phyloP scores from a whole-genome alignment of 805 yeast species.

The Ogataea methylovora region DNA sequence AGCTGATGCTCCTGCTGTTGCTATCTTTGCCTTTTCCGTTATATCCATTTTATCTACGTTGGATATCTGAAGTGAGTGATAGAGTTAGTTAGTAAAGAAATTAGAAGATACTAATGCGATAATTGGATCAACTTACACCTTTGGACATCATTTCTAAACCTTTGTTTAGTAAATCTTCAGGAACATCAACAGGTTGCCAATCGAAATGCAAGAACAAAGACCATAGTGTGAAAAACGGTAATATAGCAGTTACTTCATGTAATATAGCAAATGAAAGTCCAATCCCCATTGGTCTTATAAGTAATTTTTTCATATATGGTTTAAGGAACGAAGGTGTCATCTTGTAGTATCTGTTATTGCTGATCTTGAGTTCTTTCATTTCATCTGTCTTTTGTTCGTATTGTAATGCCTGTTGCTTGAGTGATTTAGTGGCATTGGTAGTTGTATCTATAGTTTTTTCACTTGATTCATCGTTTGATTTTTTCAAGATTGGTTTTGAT shows the following conservation, averaged over 20 bases:
- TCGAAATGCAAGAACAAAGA: conserved; percentile 36
- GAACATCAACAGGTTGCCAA: conserved; percentile 37
- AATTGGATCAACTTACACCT: no score
- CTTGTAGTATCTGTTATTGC: conserved; percentile 25
- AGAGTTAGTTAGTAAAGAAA: background rate
- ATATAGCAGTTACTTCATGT: conserved; percentile 46
- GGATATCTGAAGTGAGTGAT: conserved; percentile 2
- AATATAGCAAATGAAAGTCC: conserved; percentile 40
- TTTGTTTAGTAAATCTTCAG: conserved; percentile 40
- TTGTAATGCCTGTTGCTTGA: no score
- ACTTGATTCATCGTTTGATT: no score
- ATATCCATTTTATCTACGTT: conserved; percentile 15
- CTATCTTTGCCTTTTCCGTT: conserved; percentile 20
- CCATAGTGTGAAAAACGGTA: conserved; percentile 48
- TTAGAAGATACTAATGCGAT: background rate
- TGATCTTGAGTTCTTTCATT: conserved; percentile 14
- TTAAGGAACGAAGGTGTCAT: conserved; percentile 21
- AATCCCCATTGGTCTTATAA: conserved; percentile 26
- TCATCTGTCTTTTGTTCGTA: conserved; percentile 15
- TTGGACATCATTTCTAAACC: conserved; percentile 40
- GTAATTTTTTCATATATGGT: conserved; percentile 23
- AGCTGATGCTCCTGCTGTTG: conserved; percentile 28
- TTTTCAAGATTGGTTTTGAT: no score
- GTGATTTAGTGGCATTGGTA: conserved; percentile 7
- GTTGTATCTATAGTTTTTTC: background rate